Base-by-base conservation (phyloP, 495 filamentous ascomycete species). In the Penicillium longicatenatum region DNA sequence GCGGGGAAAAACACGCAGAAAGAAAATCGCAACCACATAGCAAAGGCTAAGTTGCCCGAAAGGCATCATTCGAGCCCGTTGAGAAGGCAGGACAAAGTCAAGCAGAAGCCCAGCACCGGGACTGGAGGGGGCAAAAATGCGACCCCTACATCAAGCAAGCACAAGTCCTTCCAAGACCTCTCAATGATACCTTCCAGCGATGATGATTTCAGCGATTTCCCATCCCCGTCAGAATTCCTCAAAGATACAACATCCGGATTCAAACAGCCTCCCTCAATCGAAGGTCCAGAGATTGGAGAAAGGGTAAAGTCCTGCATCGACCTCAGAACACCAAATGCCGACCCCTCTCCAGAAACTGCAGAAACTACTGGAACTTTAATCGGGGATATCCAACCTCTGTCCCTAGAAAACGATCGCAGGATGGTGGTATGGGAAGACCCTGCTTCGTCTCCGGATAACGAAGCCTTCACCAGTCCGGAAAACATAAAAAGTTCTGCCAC, bases 151-250 rank as follows among this genome's bases (percentile, higher is more conserved):
- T 53, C 50, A 10, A 43, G 50, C 19, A 31, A 26, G 12, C 7
- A 41, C 30, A 39, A 52, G 41, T 2, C 30, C 26, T 3, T 49
- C 2, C 22, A 50, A 42, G 59, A 14, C n/a, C 51, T 21, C 30
- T 22, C 39, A 19, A 63, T 26, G 43, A 56, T 21, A 5, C 50
- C 54, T 46, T 72, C 70, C 1, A 75, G 59, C 2, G 64, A 70
- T 51, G 69, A 69, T 44, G 63, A 58, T n/a, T 64, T 75, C 21
- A 68, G 70, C 16, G 73, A 77, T 50, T 57, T 82, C n/a, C 77
- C 75, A 24, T 75, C 76, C 9, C 71, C 74, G 26, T 75, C 72
- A 22, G 46, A 71, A 14, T 26, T 77, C 16, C 42, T 67, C 1
- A 63, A 48, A 16, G 22, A 57, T 19, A 19, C 17, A 5, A 16